These are phyloP conservation scores for Prunus kanzakura DNA, from an alignment of 306 rosid species.

Conservation along the genomic window DNA sequence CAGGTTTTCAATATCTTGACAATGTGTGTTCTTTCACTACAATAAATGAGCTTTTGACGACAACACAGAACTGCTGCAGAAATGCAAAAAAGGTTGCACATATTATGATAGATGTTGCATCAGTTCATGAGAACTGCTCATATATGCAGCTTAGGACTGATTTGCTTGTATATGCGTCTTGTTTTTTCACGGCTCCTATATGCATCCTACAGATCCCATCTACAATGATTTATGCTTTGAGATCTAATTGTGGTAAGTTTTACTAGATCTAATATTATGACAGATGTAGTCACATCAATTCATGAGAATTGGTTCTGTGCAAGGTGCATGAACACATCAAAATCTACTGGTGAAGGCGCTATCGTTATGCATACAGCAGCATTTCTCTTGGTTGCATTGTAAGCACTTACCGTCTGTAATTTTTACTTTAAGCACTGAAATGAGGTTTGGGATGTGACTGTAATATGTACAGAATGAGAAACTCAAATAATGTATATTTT, in stretches of 20 bases:
- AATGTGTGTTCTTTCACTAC: background rate
- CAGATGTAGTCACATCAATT: slow-evolving; percentile 84
- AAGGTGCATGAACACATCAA: slow-evolving; percentile 91
- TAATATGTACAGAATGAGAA: background rate
- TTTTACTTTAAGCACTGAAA: too few relatives aligned
- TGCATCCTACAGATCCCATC: background rate
- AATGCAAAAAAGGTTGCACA: background rate
- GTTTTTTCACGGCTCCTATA: too few relatives aligned
- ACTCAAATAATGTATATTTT: background rate
- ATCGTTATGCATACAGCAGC: slow-evolving; percentile 75
- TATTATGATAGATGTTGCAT: slow-evolving; percentile 64
- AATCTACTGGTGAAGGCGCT: slow-evolving; percentile 90
- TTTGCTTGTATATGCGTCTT: background rate
- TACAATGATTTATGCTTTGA: background rate
- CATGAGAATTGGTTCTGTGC: slow-evolving; percentile 91
- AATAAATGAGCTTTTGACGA: background rate
- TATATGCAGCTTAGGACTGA: background rate
- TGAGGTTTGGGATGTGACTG: slow-evolving; percentile 1
- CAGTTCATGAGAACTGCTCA: slow-evolving; percentile 69
- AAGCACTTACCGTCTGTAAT: slow-evolving; percentile 32
- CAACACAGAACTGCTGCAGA: background rate
- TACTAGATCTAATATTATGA: slow-evolving; percentile 34
- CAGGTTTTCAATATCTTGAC: background rate
- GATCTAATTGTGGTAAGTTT: slow-evolving; percentile 8
- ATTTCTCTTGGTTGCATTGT: slow-evolving; percentile 80